Evolutionary conservation across 805 yeast species (phyloP).

Genomic region (Debaryomyces tyrocola): DNA sequence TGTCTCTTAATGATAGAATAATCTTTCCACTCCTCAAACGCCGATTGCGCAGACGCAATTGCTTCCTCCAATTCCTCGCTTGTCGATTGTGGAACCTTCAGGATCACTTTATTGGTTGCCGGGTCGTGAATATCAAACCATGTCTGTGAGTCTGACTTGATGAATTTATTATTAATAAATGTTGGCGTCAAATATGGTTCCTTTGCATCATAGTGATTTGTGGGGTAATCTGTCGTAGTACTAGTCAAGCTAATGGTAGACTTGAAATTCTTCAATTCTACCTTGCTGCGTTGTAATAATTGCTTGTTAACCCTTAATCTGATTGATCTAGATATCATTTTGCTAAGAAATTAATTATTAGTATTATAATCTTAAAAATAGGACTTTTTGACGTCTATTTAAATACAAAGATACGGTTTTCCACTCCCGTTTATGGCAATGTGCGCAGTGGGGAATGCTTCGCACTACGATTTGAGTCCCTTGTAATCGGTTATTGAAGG

Average conservation of each 20-base stretch:
- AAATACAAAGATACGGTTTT: no score
- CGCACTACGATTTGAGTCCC: no score
- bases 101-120: conserved; percentile 65
- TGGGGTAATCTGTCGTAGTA: conserved; percentile 39
- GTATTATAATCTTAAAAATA: no score
- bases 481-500: no score
- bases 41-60: conserved; percentile 59
- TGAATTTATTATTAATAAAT: conserved; percentile 51
- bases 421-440: no score
- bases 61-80: conserved; percentile 64
- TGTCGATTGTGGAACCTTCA: conserved; percentile 73
- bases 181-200: conserved; percentile 51
- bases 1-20: conserved; percentile 65
- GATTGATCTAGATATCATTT: conserved; percentile 1
- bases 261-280: not conserved
- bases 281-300: not conserved
- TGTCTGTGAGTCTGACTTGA: conserved; percentile 47
- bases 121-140: conserved; percentile 78
- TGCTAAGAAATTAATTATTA: no score
- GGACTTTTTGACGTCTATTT: no score
- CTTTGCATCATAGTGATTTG: conserved; percentile 31
- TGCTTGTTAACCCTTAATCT: not conserved
- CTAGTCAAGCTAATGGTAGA: conserved; percentile 23
- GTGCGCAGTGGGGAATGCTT: no score
- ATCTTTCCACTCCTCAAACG: conserved; percentile 59